phyloP scores from a whole-genome alignment of 2,329 filamentous ascomycete genomes.

The Ceratocystis harringtonii region DNA sequence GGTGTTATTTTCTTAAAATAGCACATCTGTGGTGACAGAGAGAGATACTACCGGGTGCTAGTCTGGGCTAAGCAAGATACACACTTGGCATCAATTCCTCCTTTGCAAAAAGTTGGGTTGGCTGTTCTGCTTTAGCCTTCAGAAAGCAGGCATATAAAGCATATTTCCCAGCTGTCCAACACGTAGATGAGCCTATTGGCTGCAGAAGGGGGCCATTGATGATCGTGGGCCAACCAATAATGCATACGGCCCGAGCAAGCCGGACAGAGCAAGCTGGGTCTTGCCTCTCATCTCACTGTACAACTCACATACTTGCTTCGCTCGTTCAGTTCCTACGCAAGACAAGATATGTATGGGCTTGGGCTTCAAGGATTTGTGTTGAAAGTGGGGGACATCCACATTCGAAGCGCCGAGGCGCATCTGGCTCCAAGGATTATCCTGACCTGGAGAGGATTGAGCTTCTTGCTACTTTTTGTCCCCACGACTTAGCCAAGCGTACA shows the following conservation, averaged over 20 bases:
- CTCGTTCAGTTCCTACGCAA: neutral
- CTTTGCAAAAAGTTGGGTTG: neutral
- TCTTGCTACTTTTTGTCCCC: no score
- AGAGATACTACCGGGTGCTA: neutral
- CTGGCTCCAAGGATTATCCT: neutral
- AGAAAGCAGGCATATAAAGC: neutral
- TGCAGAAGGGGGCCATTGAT: neutral
- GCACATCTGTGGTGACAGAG: neutral
- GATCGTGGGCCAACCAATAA: neutral
- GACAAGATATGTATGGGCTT: neutral
- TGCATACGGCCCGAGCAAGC: neutral
- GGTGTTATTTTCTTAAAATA: constrained; percentile 2
- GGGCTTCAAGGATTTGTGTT: neutral
- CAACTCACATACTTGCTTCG: neutral
- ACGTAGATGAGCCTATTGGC: neutral
- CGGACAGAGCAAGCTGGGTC: neutral
- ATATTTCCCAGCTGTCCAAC: neutral
- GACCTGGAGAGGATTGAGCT: neutral
- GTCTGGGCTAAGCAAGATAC: neutral
- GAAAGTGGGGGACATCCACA: neutral
- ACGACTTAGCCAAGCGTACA: no score
- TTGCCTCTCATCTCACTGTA: no score
- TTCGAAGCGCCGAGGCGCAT: neutral
- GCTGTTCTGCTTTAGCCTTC: neutral
- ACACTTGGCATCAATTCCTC: neutral